phyloP scores from a whole-genome alignment of 2,329 filamentous ascomycete genomes.

The Leptosphaerulina australis region DNA sequence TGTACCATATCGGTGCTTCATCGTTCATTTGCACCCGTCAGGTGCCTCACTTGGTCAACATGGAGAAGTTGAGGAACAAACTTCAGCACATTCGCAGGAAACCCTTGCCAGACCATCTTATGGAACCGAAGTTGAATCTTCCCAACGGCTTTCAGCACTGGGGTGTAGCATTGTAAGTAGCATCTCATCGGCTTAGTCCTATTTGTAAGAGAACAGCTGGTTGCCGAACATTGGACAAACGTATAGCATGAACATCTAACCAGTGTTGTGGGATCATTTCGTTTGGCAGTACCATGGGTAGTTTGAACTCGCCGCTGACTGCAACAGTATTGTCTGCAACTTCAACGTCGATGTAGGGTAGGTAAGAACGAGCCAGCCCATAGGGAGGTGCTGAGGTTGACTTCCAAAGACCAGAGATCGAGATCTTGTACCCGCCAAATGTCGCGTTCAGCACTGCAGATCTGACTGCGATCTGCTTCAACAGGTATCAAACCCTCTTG shows the following conservation, averaged over 20 bases:
- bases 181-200: neutral
- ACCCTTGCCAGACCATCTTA: conserved; percentile 32
- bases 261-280: no score
- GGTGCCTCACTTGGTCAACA: conserved; percentile 27
- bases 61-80: conserved; percentile 47
- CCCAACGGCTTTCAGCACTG: conserved; percentile 46
- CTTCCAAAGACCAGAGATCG: conserved; percentile 47
- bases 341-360: conserved; percentile 53
- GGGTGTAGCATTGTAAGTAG: conserved; percentile 50
- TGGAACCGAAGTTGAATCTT: conserved; percentile 28
- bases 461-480: conserved; percentile 52
- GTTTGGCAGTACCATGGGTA: neutral
- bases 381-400: conserved; percentile 14
- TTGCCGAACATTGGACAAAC: neutral
- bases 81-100: conserved; percentile 34
- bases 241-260: no score
- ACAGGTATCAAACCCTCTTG: conserved; percentile 40
- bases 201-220: no score
- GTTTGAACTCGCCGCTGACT: conserved; percentile 17
- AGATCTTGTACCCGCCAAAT: conserved; percentile 50
- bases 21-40: conserved; percentile 32
- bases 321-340: conserved; percentile 49
- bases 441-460: conserved; percentile 47
- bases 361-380: conserved; percentile 18
- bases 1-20: conserved; percentile 14